phyloP scores from a whole-genome alignment of 352 stramenopile genomes.

The Pythium apleroticum region DNA sequence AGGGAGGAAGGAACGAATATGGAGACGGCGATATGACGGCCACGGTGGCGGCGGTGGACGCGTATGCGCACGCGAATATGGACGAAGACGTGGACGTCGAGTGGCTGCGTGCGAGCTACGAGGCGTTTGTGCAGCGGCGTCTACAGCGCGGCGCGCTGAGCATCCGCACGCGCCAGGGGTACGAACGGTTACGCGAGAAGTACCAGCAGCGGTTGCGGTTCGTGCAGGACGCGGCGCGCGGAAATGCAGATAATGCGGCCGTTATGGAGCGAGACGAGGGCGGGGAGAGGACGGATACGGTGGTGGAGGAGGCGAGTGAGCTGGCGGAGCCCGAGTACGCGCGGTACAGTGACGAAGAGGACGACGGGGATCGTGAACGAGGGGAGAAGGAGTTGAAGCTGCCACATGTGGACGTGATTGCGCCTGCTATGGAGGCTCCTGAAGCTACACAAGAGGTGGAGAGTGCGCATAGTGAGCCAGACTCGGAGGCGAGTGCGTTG shows the following conservation, averaged over 20 bases:
- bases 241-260: not conserved
- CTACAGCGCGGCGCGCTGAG: slow-evolving; percentile 17
- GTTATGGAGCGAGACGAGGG: not conserved
- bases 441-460: not conserved
- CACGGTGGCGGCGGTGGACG: not conserved
- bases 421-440: not conserved
- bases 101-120: slow-evolving; percentile 22
- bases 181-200: slow-evolving; percentile 27
- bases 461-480: not conserved
- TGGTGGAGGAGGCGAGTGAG: not conserved
- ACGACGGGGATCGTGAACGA: slow-evolving; percentile 5
- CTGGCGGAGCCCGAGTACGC: not conserved
- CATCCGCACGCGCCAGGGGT: slow-evolving; percentile 25
- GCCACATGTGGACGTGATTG: not conserved
- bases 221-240: slow-evolving; percentile 13
- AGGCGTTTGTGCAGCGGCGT: slow-evolving; percentile 22
- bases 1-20: too few species aligned
- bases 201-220: slow-evolving; percentile 36
- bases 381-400: not conserved
- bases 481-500: slow-evolving; percentile 11
- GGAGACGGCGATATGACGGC: not conserved
- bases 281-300: not conserved
- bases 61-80: not conserved
- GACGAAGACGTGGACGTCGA: slow-evolving; percentile 6
- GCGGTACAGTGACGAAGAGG: slow-evolving; percentile 12